Conservation (phyloP, 179 eudicot species). For the Pouteria campechiana region DNA sequence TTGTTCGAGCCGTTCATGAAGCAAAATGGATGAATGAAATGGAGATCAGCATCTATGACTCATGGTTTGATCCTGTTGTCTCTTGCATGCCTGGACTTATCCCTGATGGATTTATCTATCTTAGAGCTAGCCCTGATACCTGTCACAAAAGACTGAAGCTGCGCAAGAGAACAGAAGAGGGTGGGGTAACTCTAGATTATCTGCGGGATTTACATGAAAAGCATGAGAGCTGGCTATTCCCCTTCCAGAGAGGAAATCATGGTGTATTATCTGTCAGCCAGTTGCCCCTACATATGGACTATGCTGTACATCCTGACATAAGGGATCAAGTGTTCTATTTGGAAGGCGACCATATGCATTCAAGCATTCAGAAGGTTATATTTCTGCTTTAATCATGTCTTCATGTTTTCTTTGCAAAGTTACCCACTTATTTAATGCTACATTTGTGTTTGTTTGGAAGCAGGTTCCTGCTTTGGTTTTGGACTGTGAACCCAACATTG, state of each 20-base stretch:
- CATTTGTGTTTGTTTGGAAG: constrained; percentile 1
- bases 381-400: not conserved
- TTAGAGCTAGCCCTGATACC: constrained; percentile 93
- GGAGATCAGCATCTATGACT: constrained; percentile 95
- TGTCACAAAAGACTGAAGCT: constrained; percentile 87
- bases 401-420: not conserved
- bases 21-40: constrained; percentile 98
- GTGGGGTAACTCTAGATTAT: constrained; percentile 79
- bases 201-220: constrained; percentile 81
- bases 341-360: constrained; percentile 87
- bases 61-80: constrained; percentile 97
- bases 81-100: constrained; percentile 84
- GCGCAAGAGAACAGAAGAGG: constrained; percentile 81
- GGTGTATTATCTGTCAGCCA: constrained; percentile 61
- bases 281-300: constrained; percentile 33
- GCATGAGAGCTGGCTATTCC: constrained; percentile 94
- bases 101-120: constrained; percentile 92
- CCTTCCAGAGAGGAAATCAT: constrained; percentile 58
- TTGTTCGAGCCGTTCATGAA: constrained; percentile 98
- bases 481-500: constrained; percentile 88
- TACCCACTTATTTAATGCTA: not conserved
- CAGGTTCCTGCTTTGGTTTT: constrained; percentile 93
- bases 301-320: constrained; percentile 50
- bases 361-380: constrained; percentile 77
- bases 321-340: constrained; percentile 67